Evolutionary conservation across 148 eudicot species (phyloP).

Genomic region (Amaranthus palmeri): DNA sequence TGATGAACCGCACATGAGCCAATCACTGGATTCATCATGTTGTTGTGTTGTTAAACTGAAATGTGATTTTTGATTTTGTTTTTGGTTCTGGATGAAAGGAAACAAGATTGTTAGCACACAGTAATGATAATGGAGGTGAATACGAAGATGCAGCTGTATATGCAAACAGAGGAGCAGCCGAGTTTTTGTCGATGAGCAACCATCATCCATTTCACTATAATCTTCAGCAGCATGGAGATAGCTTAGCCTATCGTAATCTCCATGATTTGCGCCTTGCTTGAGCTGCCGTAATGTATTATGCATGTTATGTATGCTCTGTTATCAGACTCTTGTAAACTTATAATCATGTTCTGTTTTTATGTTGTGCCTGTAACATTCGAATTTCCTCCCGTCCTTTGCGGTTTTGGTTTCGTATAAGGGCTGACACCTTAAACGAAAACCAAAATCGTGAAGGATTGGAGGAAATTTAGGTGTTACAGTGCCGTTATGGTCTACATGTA

Average conservation of each 20-base stretch:
- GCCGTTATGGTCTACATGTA: not conserved
- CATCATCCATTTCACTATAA: conserved; percentile 16
- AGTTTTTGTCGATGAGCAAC: conserved; percentile 18
- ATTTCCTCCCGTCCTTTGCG: too few relatives aligned
- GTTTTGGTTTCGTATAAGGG: too few relatives aligned
- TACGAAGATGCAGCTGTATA: conserved; percentile 33
- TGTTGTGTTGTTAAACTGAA: too few relatives aligned
- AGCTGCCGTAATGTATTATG: not conserved
- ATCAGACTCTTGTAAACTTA: not conserved
- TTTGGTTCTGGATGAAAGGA: conserved; percentile 28
- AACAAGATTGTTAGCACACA: conserved; percentile 19
- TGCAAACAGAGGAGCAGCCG: conserved; percentile 19
- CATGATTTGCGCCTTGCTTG: conserved; percentile 22
- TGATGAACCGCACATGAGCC: too few relatives aligned
- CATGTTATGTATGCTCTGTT: not conserved
- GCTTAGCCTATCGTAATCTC: conserved; percentile 8
- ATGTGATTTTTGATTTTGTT: too few relatives aligned
- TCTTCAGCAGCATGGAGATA: conserved; percentile 6
- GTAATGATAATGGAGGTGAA: conserved; percentile 23
- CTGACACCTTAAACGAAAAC: too few relatives aligned
- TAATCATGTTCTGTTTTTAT: not conserved
- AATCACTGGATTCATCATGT: too few relatives aligned
- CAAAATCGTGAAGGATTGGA: too few relatives aligned
- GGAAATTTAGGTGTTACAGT: too few relatives aligned
- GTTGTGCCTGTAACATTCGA: too few relatives aligned